phyloP scores from a whole-genome alignment of 306 rosid genomes.

The Gastrolobium bilobum region DNA sequence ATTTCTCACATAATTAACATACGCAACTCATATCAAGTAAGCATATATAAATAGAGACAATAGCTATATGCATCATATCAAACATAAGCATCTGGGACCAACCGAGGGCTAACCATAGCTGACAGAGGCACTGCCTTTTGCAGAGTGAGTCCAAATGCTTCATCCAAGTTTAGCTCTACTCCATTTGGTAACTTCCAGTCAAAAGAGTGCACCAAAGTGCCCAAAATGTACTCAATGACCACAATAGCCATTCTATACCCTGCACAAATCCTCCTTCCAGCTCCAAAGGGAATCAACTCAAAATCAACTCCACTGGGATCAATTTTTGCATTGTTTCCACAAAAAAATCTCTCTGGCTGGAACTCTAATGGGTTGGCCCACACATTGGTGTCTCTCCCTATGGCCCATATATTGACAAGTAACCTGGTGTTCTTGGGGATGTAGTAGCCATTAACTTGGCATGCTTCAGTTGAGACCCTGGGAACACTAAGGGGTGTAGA shows the following conservation, averaged over 20 bases:
- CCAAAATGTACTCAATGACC: constrained; percentile 55
- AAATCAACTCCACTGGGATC: constrained; percentile 56
- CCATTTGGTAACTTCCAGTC: constrained; percentile 59
- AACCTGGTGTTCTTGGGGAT: constrained; percentile 62
- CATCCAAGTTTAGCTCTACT: constrained; percentile 58
- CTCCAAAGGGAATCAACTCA: constrained; percentile 63
- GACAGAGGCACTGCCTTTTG: constrained; percentile 60
- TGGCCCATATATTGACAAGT: constrained; percentile 61
- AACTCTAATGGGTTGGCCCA: constrained; percentile 62
- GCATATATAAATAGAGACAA: background rate
- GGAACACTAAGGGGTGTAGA: constrained; percentile 65
- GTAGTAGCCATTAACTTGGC: constrained; percentile 57
- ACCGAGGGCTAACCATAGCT: constrained; percentile 49
- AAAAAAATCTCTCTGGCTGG: constrained; percentile 57
- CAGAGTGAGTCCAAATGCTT: constrained; percentile 57
- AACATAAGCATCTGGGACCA: constrained; percentile 47
- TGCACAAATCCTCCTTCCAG: constrained; percentile 64
- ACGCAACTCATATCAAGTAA: background rate
- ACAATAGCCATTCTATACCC: constrained; percentile 62
- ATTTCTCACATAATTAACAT: background rate
- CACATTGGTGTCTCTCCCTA: constrained; percentile 61
- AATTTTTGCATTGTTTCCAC: constrained; percentile 47
- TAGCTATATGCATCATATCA: constrained; percentile 20
- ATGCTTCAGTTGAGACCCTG: constrained; percentile 53
- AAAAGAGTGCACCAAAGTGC: constrained; percentile 62